Base-by-base conservation (phyloP, 2,329 filamentous ascomycete genomes). In the Ophiostoma novo-ulmi region DNA sequence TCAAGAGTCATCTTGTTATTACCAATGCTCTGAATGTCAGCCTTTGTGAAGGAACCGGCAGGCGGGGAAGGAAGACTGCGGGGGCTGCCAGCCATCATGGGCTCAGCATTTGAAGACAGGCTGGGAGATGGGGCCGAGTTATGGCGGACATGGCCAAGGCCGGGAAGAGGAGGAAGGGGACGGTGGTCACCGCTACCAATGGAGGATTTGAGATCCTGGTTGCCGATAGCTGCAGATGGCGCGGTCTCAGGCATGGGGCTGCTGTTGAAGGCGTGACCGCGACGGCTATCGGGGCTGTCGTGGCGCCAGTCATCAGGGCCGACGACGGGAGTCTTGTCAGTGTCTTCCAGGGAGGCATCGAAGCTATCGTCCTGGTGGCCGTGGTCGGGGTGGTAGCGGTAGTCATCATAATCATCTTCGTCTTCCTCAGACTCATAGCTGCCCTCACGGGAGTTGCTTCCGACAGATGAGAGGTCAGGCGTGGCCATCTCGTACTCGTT, bases 401-500 rank as follows among this genome's bases (percentile, higher is more conserved):
- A 81, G 36, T 79, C 75, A 26, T 87, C 91, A 64, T 88, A 84
- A 64, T 93, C 90, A 36, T 90, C 87, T 58, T 93, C 87, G 22
- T 91, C 89, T 36, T 91, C 88, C 41, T 91, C 88, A 0, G 92
- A 94, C 73, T 97, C 94, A 78, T 92, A 97, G 81, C 94, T 98
- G 61, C 93, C 93, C 77, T 97, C 93, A 10, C 94, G 90, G 14
- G 94, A 98, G 75, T 91, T 93, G 67, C 92, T 94, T 36, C 92
- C 92, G 35, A 96, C 85, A 0, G 94, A 97, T 1, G 94, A 97
- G n/a, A 96, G 87, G 77, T 97, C 95, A 13, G 95, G 95, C 1
- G 95, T 99, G 44, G 93, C 91, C 91, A 97, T 94, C 80, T 98
- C 95, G 79, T 98, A 99, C 81, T 99, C 95, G 78, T 98, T 97